phyloP scores from a whole-genome alignment of 805 yeast genomes.

The Cyberlindnera bimundalis region DNA sequence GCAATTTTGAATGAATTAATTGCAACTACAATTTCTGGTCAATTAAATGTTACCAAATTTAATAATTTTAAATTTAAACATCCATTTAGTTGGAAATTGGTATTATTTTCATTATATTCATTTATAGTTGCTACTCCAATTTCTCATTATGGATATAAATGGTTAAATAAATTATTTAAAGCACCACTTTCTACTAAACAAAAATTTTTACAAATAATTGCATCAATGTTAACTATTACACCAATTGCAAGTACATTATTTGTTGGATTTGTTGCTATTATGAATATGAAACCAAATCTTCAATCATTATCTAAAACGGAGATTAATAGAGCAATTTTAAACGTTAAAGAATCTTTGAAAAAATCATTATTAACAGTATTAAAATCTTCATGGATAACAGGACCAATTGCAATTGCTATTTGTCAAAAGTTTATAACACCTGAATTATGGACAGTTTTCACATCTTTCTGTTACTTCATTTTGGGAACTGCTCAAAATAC shows the following conservation, averaged over 20 bases:
- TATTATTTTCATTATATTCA: constrained; percentile 56
- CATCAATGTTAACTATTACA: constrained; percentile 51
- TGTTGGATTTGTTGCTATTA: constrained; percentile 49
- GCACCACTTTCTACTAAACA: constrained; percentile 37
- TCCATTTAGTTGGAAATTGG: constrained; percentile 36
- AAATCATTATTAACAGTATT: constrained; percentile 45
- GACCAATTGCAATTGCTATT: constrained; percentile 45
- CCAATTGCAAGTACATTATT: constrained; percentile 49
- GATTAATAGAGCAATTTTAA: constrained; percentile 16
- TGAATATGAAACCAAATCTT: constrained; percentile 34
- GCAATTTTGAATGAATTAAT: constrained; percentile 55
- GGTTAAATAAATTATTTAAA: constrained; percentile 42
- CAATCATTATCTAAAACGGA: constrained; percentile 13
- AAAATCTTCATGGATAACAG: constrained; percentile 52
- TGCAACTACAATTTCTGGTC: constrained; percentile 49
- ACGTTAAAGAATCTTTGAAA: constrained; percentile 31
- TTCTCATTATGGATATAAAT: constrained; percentile 48
- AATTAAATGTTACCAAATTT: constrained; percentile 30
- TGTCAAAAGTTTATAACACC: constrained; percentile 59
- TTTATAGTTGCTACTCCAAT: constrained; percentile 53
- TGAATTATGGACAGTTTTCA: constrained; percentile 63
- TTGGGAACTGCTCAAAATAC: constrained; percentile 63
- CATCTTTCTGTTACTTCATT: constrained; percentile 53
- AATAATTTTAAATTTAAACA: constrained; percentile 21
- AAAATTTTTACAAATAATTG: constrained; percentile 47